Base-by-base conservation (phyloP, 2,329 filamentous ascomycete species). In the Arachnomyces sp. region DNA sequence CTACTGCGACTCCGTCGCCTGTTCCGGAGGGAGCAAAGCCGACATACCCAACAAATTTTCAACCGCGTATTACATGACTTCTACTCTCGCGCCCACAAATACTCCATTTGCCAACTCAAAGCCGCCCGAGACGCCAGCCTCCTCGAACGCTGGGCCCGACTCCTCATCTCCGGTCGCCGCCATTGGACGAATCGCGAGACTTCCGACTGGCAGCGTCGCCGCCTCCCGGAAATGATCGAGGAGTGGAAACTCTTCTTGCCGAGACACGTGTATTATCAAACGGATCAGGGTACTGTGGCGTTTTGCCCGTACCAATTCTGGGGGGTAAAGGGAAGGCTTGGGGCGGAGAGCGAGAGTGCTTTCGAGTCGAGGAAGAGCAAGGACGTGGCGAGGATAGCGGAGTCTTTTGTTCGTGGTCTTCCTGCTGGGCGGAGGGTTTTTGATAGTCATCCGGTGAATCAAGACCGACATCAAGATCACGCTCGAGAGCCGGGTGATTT, bases 211-310 rank as follows among this genome's bases (percentile, higher is more conserved):
- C 49, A 58, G 31, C 48, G 50, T 11, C 50, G 55, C 12, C 41
- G 56, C 1, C 49, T 74, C 3, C 73, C 73, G 1, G 51, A 58
- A 6, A 49, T 71, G 21, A 47, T 75, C n/a, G 52, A 60, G 34
- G 69, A 74, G 50, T 76, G 74, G 59, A 53, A 53, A 9, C 60
- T 63, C 31, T 73, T 75, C 42, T 39, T 77, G 6, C 66, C 66
- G 0, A 56, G 58, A 15, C 45, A 49, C 2, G 46, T 67, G 7
- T 36, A 39, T 18, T 71, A 72, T 45, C 52, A 45, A 25, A 65
- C 59, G 0, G 45, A 52, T 1, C 58, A 55, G 0, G 72, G 72
- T 1, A 40, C 52, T n/a, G 57, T 76, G 7, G 28, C 57, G 3
- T 56, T 74, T 16, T 1, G 51, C 2, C 60, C 59, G 4, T 14